Base-by-base conservation (phyloP, 257 asterid genomes). In the Voacanga thouarsii region DNA sequence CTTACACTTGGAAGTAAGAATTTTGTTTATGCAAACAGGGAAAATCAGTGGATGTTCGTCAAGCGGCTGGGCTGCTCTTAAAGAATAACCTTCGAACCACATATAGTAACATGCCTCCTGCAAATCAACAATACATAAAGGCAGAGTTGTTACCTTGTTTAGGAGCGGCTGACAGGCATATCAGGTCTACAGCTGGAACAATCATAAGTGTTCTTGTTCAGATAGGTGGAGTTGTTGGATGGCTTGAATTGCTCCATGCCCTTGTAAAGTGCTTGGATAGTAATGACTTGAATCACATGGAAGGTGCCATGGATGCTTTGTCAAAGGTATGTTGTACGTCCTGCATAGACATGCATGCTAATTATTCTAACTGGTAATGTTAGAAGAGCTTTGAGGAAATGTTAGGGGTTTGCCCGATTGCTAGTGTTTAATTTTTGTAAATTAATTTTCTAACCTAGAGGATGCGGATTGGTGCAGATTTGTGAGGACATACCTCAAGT, bases 281-380 rank as follows among this genome's bases (percentile, higher is more conserved):
- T 87, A 92, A 91, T 85, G 98, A 91, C 71, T 75, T 77, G 76
- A 90, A 92, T 87, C 98, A 87, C 85, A 86, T 94, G 93, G 99
- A 96, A 87, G 99, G 99, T 83, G 98, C 99, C 75, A 92, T 96
- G 98, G 99, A 96, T 89, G 98, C 99, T 18, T 86, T 96, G 83
- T 94, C 99, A 33, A 96, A 96, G 99, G 99, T 96, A 80, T 69
- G 63, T 24, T 72, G 72, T 59, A 15, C 61, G 26, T 55, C 26
- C 24, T 18, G 24, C 61, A 53, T 4, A 55, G 61, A 24, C 19
- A 55, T 19, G 61, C 61, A 18, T 55, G 24, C 61, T 55, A 21
- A 55, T 6, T 3, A 33, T 21, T 18, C 6, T 4, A 55, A 55
- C 61, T 55, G 5, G 59, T 21, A 21, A 55, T 19, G 19, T 55